Evolutionary conservation across 2,329 filamentous ascomycete genomes (phyloP).

Genomic region (Didymella glomerata): DNA sequence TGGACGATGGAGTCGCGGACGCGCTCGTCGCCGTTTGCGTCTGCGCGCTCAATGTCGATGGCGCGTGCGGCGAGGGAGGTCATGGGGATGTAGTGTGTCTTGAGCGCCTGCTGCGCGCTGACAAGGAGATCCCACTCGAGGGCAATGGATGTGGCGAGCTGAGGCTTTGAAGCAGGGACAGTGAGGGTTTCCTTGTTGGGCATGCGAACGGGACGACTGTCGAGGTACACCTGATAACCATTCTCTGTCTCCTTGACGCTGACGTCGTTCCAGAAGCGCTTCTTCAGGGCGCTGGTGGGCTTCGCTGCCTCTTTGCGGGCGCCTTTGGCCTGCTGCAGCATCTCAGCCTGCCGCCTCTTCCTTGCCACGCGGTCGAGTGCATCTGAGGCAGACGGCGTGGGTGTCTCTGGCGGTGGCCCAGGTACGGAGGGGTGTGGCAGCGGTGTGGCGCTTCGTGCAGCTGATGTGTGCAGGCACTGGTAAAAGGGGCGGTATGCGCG

Average conservation of each 20-base stretch:
- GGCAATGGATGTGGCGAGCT: slow-evolving; percentile 85
- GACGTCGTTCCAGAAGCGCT: slow-evolving; percentile 91
- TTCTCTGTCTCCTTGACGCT: slow-evolving; percentile 68
- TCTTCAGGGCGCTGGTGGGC: slow-evolving; percentile 63
- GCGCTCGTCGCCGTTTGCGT: slow-evolving; percentile 60
- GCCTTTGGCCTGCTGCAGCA: slow-evolving; percentile 57
- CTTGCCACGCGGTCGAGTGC: slow-evolving; percentile 59
- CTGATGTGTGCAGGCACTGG: slow-evolving; percentile 53
- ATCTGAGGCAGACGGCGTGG: slow-evolving; percentile 58
- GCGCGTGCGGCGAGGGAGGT: slow-evolving; percentile 86
- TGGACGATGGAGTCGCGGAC: slow-evolving; percentile 71
- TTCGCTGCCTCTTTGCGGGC: slow-evolving; percentile 54
- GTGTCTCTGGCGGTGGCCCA: slow-evolving; percentile 67
- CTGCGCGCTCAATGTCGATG: slow-evolving; percentile 78
- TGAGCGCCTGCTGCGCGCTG: slow-evolving; percentile 82
- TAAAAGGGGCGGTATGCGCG: slow-evolving; percentile 34
- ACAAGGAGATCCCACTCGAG: slow-evolving; percentile 91
- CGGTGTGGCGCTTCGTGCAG: slow-evolving; percentile 60
- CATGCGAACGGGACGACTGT: slow-evolving; percentile 79
- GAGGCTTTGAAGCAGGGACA: slow-evolving; percentile 76
- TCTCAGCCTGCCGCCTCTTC: slow-evolving; percentile 60
- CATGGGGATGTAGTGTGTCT: slow-evolving; percentile 87
- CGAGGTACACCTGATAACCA: slow-evolving; percentile 74
- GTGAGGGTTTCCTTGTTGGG: slow-evolving; percentile 75
- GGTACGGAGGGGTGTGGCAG: slow-evolving; percentile 65